These are phyloP conservation scores for Trichomonas vaginalis DNA, from an alignment of 208 protist genomes.

Conservation along the genomic window DNA sequence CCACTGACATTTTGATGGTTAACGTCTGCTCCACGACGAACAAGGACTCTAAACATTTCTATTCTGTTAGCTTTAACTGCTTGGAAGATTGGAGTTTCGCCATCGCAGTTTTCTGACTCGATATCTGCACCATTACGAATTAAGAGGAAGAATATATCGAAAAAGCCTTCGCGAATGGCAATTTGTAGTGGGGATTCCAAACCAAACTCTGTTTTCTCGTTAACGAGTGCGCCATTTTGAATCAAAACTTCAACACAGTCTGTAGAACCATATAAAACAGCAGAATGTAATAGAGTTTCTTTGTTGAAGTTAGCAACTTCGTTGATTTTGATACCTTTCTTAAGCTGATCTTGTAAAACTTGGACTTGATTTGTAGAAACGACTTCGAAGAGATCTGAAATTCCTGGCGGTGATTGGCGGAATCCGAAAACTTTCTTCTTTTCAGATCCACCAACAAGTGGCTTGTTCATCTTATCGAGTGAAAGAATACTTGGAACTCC, in stretches of 20 bases:
- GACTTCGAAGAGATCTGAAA: neutral
- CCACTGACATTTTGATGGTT: neutral
- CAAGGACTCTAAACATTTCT: neutral
- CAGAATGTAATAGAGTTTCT: neutral
- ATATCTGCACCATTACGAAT: conserved; percentile 7
- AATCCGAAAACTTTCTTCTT: neutral
- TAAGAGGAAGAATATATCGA: neutral
- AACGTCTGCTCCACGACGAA: neutral
- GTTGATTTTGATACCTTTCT: neutral
- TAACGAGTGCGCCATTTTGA: neutral
- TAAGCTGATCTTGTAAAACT: neutral
- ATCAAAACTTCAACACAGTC: neutral
- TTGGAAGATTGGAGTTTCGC: neutral
- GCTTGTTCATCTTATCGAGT: neutral
- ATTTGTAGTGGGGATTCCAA: neutral
- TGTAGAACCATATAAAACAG: neutral
- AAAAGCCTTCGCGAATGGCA: neutral
- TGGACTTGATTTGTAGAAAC: neutral
- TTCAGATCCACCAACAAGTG: too few species aligned
- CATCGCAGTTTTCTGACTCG: neutral
- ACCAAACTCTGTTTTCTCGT: neutral
- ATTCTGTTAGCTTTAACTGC: neutral
- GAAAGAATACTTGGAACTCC: neutral
- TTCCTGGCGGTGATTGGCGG: neutral
- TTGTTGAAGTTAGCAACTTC: neutral